phyloP scores from a whole-genome alignment of 2,329 filamentous ascomycete genomes.

The Talaromyces sp. region DNA sequence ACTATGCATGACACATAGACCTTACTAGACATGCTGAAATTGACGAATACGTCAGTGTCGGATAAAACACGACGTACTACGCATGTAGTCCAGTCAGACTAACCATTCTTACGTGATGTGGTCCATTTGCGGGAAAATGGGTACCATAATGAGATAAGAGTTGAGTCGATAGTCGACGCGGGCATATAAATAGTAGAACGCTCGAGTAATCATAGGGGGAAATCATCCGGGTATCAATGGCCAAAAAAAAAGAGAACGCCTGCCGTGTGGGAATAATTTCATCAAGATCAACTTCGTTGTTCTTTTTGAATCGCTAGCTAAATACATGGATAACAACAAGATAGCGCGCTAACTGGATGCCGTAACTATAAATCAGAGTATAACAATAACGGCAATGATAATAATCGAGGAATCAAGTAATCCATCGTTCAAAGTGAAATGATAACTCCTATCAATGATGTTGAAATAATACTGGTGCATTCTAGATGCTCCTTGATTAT shows the following conservation, averaged over 20 bases:
- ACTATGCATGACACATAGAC: background rate
- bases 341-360: background rate
- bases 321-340: background rate
- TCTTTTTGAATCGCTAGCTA: background rate
- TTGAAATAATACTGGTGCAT: background rate
- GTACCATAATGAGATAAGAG: background rate
- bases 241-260: slow-evolving; percentile 1
- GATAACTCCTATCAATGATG: slow-evolving; percentile 4
- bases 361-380: background rate
- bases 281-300: slow-evolving; percentile 9
- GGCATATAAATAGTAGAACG: background rate
- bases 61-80: background rate
- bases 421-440: background rate
- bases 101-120: background rate
- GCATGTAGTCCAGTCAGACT: background rate
- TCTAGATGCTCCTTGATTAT: background rate
- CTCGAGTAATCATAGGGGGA: background rate
- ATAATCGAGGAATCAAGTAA: background rate
- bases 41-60: background rate
- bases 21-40: background rate
- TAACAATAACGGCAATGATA: background rate
- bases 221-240: slow-evolving; percentile 11
- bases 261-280: slow-evolving; percentile 6
- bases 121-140: background rate
- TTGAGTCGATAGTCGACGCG: background rate